phyloP scores from a whole-genome alignment of 176 grass and related monocot species.

The Zizania latifolia region DNA sequence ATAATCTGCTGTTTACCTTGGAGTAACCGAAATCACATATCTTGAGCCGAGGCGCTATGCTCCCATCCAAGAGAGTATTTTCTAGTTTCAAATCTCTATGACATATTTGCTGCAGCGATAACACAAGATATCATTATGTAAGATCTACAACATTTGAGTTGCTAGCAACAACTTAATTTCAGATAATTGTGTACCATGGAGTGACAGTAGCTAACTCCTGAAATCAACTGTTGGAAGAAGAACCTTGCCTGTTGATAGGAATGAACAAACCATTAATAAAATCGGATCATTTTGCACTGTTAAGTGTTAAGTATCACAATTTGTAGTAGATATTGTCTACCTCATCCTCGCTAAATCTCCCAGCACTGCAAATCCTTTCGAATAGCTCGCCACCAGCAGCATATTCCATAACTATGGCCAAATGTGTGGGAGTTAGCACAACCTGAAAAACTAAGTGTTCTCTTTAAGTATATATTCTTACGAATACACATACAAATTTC shows the following conservation, averaged over 20 bases:
- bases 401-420: constrained; percentile 99
- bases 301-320: background rate
- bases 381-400: constrained; percentile 97
- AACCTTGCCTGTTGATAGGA: constrained; percentile 65
- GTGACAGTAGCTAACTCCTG: constrained; percentile 96
- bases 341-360: constrained; percentile 97
- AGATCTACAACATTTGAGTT: background rate
- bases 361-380: constrained; percentile 79
- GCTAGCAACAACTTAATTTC: background rate
- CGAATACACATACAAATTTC: background rate
- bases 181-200: constrained; percentile 67
- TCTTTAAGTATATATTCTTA: constrained; percentile 30
- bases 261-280: constrained; percentile 19
- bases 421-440: constrained; percentile 94
- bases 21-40: constrained; percentile 99
- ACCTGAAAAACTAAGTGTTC: constrained; percentile 68
- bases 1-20: constrained; percentile 52
- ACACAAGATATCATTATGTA: constrained; percentile 17
- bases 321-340: constrained; percentile 31
- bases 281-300: background rate
- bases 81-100: constrained; percentile 95
- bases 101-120: constrained; percentile 73
- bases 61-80: constrained; percentile 96
- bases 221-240: constrained; percentile 98
- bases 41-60: constrained; percentile 80